Conservation (phyloP, 176 grass and related monocot species). For the Oryza glaberrima region DNA sequence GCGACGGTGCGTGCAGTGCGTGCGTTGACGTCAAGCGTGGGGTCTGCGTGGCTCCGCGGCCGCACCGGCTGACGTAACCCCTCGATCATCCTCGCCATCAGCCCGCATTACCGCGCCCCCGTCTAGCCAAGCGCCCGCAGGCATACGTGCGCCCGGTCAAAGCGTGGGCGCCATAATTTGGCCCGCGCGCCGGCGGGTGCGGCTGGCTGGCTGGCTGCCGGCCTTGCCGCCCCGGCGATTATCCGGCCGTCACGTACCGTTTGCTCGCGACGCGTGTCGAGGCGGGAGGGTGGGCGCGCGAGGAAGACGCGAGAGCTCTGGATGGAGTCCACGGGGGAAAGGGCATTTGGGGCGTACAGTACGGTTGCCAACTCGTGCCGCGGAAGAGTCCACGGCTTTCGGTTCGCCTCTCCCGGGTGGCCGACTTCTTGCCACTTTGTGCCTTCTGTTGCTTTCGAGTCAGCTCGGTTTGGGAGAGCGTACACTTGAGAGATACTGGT, state of each 20-base stretch:
- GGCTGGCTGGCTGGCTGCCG: slow-evolving; percentile 1
- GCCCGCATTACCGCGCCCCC: neutral
- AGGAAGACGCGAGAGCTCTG: neutral
- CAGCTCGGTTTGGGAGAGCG: neutral
- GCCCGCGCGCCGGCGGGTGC: neutral
- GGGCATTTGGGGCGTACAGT: slow-evolving; percentile 5
- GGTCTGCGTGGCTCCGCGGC: slow-evolving; percentile 7
- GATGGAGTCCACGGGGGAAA: slow-evolving; percentile 45
- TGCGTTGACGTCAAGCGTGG: slow-evolving; percentile 23
- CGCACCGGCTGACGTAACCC: slow-evolving; percentile 32
- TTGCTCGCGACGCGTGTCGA: slow-evolving; percentile 24
- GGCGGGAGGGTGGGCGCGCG: neutral
- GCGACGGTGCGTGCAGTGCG: slow-evolving; percentile 7
- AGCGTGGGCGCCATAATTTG: slow-evolving; percentile 4
- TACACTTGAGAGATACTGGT: neutral
- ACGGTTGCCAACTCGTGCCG: neutral
- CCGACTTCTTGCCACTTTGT: neutral
- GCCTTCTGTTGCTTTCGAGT: slow-evolving; percentile 18
- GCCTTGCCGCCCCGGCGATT: neutral
- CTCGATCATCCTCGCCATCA: slow-evolving; percentile 36
- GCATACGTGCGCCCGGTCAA: neutral
- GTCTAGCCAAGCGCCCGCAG: neutral
- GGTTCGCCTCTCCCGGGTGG: neutral
- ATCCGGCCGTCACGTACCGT: neutral
- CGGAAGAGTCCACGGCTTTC: slow-evolving; percentile 32